Base-by-base conservation (phyloP, 2,329 filamentous ascomycete species). In the Aureobasidium sp. region DNA sequence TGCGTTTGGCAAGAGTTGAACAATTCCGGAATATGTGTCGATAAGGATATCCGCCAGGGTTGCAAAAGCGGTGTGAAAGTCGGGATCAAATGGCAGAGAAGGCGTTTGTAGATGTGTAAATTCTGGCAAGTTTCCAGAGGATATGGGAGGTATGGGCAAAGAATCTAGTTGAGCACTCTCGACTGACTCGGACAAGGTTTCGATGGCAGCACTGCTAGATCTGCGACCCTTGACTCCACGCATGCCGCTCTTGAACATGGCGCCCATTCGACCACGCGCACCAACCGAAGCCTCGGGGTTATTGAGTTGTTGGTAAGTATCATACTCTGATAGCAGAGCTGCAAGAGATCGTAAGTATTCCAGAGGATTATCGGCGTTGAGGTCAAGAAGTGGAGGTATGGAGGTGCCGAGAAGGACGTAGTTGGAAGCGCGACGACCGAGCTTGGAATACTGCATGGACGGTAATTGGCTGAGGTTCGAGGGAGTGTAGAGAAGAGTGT, bases 21-120 rank as follows among this genome's bases (percentile, higher is more conserved):
- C 78, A 32, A 99, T 84, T 60, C 86, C 85, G 39, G 86, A 86
- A 76, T 99, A 99, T 70, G 87, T 90, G 73, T 97, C 94, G 68
- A 97, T 95, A 64, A 99, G 78, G 3, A 96, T 90, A 71, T 99
- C 94, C 77, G 94, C 97, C 7, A 99, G 81, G 13, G 94, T 97
- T 15, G 91, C 88, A 76, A 97, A 97, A 0, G 92, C 97, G 77
- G 95, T 91, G 74, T 93, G 94, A 70, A 96, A 99, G 75, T 99
- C 94, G 0, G 94, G 94, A 66, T 97, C 92, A 71, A 99, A 99
- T 0, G 94, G 94, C 52, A 99, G 77, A 16, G 86, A 88, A 0
- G 94, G 94, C n/a, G 93, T 97, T 25, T 97, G 81, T 1, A 99
- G 81, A 72, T 93, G 87, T 0, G 86, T 85, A 73, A 97, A 99